Conservation (phyloP, 306 rosid genomes). For the Cucurbita maxima region DNA sequence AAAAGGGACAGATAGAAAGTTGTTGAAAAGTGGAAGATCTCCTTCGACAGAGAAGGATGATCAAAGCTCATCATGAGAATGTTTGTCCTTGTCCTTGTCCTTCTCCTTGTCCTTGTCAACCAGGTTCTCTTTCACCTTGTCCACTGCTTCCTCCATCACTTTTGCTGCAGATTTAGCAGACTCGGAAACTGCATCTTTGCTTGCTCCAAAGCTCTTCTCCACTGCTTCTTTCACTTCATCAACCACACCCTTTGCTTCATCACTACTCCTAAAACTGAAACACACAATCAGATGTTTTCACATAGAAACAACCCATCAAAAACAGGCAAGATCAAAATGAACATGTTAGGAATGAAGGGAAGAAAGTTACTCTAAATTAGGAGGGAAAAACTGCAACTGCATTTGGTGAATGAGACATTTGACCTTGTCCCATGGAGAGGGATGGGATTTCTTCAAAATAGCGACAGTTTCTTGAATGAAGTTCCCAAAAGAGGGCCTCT, state of each 20-base stretch:
- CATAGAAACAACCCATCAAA: no score
- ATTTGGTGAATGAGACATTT: not conserved
- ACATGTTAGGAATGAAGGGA: no score
- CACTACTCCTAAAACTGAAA: slow-evolving; percentile 30
- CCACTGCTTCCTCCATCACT: slow-evolving; percentile 23
- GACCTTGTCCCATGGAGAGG: slow-evolving; percentile 21
- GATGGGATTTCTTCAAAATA: slow-evolving; percentile 30
- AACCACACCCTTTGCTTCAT: not conserved
- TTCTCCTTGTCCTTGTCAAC: slow-evolving; percentile 10
- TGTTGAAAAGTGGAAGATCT: not conserved
- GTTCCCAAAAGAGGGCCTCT: slow-evolving; percentile 20
- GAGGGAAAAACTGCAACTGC: slow-evolving; percentile 5
- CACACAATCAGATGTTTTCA: not conserved
- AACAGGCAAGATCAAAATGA: no score
- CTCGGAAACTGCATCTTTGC: slow-evolving; percentile 49
- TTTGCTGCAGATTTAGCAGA: slow-evolving; percentile 47
- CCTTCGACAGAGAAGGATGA: not conserved
- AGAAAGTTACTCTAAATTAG: not conserved
- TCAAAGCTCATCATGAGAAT: slow-evolving; percentile 5
- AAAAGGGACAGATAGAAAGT: not conserved
- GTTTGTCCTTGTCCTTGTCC: slow-evolving; percentile 6
- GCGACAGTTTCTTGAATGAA: slow-evolving; percentile 23
- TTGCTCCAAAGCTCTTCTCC: slow-evolving; percentile 29
- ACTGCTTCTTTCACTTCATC: slow-evolving; percentile 24
- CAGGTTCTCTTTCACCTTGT: slow-evolving; percentile 16